Conservation (phyloP, 2,329 filamentous ascomycete genomes). For the Coleophoma cylindrospora region DNA sequence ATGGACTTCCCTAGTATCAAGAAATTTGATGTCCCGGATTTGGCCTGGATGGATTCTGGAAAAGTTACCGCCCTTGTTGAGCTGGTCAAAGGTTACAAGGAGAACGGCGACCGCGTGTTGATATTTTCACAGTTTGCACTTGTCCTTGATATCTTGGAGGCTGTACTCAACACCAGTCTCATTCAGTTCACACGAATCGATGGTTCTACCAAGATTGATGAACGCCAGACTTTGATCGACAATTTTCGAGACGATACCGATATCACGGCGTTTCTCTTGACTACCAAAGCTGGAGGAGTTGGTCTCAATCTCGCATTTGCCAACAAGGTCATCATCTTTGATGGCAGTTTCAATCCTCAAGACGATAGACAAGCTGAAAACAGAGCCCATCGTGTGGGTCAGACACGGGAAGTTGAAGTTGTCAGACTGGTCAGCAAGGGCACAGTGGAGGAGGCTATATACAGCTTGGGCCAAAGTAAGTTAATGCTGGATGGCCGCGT, state of each 20-base stretch:
- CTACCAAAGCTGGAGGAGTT: slow-evolving; percentile 91
- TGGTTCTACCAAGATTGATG: slow-evolving; percentile 74
- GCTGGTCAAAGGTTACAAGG: slow-evolving; percentile 67
- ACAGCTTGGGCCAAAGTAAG: slow-evolving; percentile 87
- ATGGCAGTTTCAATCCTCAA: slow-evolving; percentile 95
- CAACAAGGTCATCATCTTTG: slow-evolving; percentile 97
- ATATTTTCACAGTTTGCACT: slow-evolving; percentile 93
- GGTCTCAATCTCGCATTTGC: slow-evolving; percentile 94
- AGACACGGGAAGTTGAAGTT: slow-evolving; percentile 86
- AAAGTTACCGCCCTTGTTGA: slow-evolving; percentile 80
- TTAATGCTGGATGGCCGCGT: slow-evolving; percentile 78
- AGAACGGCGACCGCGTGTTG: slow-evolving; percentile 79
- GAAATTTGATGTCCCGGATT: slow-evolving; percentile 47
- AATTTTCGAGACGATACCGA: slow-evolving; percentile 70
- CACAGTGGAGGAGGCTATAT: slow-evolving; percentile 92
- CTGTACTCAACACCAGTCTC: slow-evolving; percentile 67
- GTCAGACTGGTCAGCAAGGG: slow-evolving; percentile 73
- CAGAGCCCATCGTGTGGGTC: slow-evolving; percentile 88
- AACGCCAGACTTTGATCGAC: slow-evolving; percentile 84
- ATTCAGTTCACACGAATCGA: slow-evolving; percentile 84
- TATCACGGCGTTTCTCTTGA: slow-evolving; percentile 89
- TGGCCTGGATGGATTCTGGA: slow-evolving; percentile 60
- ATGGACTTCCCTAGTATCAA: slow-evolving; percentile 51
- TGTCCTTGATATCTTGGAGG: slow-evolving; percentile 83
- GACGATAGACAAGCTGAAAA: slow-evolving; percentile 99